Conservation (phyloP, 1,284 basidiomycete species). For the Heterobasidion annosum region DNA sequence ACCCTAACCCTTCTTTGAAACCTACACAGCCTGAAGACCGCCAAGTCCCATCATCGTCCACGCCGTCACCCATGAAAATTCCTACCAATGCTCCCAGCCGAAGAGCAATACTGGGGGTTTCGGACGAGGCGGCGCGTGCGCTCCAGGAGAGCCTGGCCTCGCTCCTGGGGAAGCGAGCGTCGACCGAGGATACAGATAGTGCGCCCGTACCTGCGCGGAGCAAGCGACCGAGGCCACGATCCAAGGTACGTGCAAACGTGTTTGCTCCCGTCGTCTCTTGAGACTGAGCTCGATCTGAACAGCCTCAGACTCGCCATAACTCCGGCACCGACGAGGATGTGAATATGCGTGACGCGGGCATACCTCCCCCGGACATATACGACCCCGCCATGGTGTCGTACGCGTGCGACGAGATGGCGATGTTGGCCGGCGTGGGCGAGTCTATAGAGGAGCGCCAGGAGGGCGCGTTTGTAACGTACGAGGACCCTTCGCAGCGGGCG, state of each 20-base stretch:
- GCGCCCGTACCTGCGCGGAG: conserved; percentile 17
- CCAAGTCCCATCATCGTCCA: conserved; percentile 46
- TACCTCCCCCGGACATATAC: conserved; percentile 11
- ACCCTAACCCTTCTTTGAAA: neutral
- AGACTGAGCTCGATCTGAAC: neutral
- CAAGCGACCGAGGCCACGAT: conserved; percentile 33
- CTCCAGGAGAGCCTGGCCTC: conserved; percentile 56
- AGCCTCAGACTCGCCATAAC: conserved; percentile 5
- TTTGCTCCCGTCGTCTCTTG: neutral
- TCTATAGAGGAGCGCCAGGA: conserved; percentile 18
- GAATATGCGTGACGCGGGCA: neutral
- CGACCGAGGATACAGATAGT: conserved; percentile 11
- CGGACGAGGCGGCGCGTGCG: conserved; percentile 35
- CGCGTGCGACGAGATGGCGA: conserved; percentile 20
- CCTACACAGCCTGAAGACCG: neutral
- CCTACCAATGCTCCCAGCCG: conserved; percentile 12
- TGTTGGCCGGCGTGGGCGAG: conserved; percentile 5
- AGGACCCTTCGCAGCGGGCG: conserved; percentile 52
- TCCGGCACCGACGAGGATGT: neutral
- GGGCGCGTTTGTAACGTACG: conserved; percentile 51
- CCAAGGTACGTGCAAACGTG: conserved; percentile 26
- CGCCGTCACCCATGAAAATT: conserved; percentile 37
- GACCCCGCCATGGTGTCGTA: conserved; percentile 9
- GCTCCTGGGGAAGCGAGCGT: conserved; percentile 55
- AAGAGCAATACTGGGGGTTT: conserved; percentile 16